Percentiles rank a stretch among this genome's conserved stretches.
phyloP scores from a whole-genome alignment of 305 asterid species.

The Rubia tinctorum region DNA sequence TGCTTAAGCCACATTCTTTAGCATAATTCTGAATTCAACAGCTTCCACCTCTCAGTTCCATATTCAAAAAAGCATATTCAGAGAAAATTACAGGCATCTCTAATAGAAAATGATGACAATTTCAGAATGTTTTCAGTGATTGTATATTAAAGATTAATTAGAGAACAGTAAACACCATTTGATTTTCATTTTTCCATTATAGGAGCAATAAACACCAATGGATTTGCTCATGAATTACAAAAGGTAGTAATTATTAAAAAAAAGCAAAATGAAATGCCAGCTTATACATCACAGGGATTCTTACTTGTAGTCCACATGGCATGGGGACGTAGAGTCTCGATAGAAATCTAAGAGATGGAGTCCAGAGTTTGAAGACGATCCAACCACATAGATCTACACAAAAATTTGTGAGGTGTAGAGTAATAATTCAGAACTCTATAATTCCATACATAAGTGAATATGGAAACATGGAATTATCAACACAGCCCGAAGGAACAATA shows the following conservation, averaged over 20 bases:
- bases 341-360: constrained; percentile 88
- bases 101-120: background rate
- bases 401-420: background rate
- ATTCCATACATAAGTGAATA: constrained; percentile 5
- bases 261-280: constrained; percentile 4
- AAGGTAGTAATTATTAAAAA: background rate
- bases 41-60: background rate
- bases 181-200: background rate
- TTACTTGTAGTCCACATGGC: constrained; percentile 78
- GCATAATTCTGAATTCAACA: background rate
- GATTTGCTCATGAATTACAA: background rate
- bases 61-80: background rate
- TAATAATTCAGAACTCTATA: background rate
- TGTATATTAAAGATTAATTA: constrained; percentile 1
- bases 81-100: background rate
- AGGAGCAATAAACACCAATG: constrained; percentile 8
- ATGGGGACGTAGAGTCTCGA: constrained; percentile 69
- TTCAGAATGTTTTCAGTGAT: background rate
- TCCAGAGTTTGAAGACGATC: constrained; percentile 68
- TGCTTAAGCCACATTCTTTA: constrained; percentile 21
- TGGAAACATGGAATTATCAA: background rate
- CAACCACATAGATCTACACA: constrained; percentile 76
- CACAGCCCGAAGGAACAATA: background rate
- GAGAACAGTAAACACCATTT: background rate
- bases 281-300: constrained; percentile 14